phyloP scores from a whole-genome alignment of 768 basidiomycete genomes.

The Trametes elegans region DNA sequence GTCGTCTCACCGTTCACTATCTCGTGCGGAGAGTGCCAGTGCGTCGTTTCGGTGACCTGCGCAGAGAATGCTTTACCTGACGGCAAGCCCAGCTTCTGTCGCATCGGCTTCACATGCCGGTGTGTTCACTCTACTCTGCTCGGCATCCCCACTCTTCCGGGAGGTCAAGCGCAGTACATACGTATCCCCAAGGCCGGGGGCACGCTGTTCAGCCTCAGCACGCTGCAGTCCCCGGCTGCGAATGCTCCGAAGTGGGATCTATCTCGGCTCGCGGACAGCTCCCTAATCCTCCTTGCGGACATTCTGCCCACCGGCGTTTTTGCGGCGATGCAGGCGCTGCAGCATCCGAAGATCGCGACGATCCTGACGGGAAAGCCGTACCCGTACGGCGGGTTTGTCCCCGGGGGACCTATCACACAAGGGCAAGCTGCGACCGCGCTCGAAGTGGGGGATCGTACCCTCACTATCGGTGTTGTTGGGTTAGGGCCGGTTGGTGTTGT shows the following conservation, averaged over 20 bases:
- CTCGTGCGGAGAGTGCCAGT: slow-evolving; percentile 89
- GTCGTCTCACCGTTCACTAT: slow-evolving; percentile 79
- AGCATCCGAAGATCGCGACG: slow-evolving; percentile 68
- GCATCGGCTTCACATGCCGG: slow-evolving; percentile 69
- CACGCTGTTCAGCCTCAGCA: slow-evolving; percentile 64
- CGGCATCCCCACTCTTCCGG: slow-evolving; percentile 63
- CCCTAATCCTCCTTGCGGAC: slow-evolving; percentile 70
- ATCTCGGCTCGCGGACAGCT: slow-evolving; percentile 49
- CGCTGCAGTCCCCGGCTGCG: background rate
- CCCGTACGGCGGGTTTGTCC: slow-evolving; percentile 37
- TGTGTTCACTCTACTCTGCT: slow-evolving; percentile 62
- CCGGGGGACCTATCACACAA: background rate
- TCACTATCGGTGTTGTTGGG: slow-evolving; percentile 69
- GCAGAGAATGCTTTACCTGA: background rate
- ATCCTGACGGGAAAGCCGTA: slow-evolving; percentile 58
- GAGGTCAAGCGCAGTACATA: slow-evolving; percentile 78
- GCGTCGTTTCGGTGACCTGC: slow-evolving; percentile 29
- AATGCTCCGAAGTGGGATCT: slow-evolving; percentile 24
- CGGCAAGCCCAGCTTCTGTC: slow-evolving; percentile 52
- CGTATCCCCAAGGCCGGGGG: slow-evolving; percentile 80
- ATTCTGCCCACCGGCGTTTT: slow-evolving; percentile 81
- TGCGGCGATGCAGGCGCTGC: slow-evolving; percentile 67
- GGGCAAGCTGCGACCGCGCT: slow-evolving; percentile 27
- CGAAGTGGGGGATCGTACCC: slow-evolving; percentile 44
- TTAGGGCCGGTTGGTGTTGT: slow-evolving; percentile 78